Evolutionary conservation across 495 filamentous ascomycete genomes (phyloP), one percentile per base, ranked within the genome.

Genomic region (Aspergillus diversus): DNA sequence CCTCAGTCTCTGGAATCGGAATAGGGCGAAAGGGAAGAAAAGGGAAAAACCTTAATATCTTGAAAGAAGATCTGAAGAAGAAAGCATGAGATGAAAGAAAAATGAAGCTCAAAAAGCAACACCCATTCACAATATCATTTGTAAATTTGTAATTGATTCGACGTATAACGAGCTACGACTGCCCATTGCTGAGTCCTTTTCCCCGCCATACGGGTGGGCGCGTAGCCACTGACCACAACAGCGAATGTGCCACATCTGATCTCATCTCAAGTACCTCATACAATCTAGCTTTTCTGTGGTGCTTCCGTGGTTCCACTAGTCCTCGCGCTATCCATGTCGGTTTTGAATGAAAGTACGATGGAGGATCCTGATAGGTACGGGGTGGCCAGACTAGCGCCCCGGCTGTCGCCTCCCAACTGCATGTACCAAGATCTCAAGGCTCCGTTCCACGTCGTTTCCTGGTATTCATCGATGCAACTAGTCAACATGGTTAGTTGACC

Each of bases 381-480:
- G 34, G 31, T 33, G 5, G 7, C 27, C 12, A 34, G 21, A 34
- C 51, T 54, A 54, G 51, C 11, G 51, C 34, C 51, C 13, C 51
- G 51, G 51, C 51, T 32, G 27, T 34, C 32, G 31, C 51, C 51
- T 27, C 51, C 51, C 51, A 55, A 27, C 33, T 58, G 43, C 56
- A 48, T 17, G 42, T 59, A 59, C 57, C 57, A 35, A 59, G 57
- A 59, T 59, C 57, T 59, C 17, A 34, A 32, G 15, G 42, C 58
- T 43, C 27, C 16, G 42, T 37, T 31, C 31, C 7, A n/a, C 17
- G 15, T 61, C 17, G n/a, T 35, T 63, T 63, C 61, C 61, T 53
- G 61, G 61, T 42, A 57, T 58, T 52, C 54, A 37, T 47, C n/a
- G 37, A 35, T 62, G 60, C 60, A 59, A 39, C 57, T 49, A 50